These are phyloP conservation scores for Pseudogymnoascus sp. DNA, from an alignment of 2,329 filamentous ascomycete species.

Conservation along the genomic window DNA sequence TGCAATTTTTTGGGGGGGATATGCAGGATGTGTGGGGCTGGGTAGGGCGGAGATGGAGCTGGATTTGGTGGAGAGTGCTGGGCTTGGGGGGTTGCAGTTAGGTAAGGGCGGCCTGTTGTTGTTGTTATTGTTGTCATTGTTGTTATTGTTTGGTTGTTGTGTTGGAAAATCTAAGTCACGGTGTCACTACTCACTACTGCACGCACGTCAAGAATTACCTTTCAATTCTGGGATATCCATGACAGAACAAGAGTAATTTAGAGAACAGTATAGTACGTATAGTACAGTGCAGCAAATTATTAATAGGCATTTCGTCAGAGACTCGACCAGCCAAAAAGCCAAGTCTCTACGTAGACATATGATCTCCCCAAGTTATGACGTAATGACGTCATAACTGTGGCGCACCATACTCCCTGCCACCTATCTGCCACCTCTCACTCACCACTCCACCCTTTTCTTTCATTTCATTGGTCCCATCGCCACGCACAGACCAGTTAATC, in stretches of 20 bases:
- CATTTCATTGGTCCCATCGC: background rate
- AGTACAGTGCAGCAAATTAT: background rate
- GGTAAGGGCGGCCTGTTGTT: background rate
- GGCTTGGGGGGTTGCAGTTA: background rate
- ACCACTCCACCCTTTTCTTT: background rate
- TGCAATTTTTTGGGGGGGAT: background rate
- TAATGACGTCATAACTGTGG: constrained; percentile 1
- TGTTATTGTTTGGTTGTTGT: background rate
- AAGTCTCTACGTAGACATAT: background rate
- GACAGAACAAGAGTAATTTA: background rate
- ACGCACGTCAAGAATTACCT: background rate
- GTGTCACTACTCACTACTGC: background rate
- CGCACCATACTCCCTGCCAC: background rate
- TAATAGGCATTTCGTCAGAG: constrained; percentile 2
- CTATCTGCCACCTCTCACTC: background rate
- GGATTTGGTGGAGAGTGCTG: background rate
- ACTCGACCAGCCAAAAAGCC: background rate
- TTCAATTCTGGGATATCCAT: background rate
- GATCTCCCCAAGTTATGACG: background rate
- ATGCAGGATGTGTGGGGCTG: background rate
- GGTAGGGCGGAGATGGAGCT: constrained; percentile 3
- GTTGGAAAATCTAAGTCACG: background rate
- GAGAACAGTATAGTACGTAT: background rate
- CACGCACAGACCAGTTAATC: background rate
- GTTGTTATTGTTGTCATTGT: background rate